Evolutionary conservation across 768 basidiomycete species (phyloP), one percentile per base, ranked within the genome.

Genomic region (Stropharia rugosoannulata): DNA sequence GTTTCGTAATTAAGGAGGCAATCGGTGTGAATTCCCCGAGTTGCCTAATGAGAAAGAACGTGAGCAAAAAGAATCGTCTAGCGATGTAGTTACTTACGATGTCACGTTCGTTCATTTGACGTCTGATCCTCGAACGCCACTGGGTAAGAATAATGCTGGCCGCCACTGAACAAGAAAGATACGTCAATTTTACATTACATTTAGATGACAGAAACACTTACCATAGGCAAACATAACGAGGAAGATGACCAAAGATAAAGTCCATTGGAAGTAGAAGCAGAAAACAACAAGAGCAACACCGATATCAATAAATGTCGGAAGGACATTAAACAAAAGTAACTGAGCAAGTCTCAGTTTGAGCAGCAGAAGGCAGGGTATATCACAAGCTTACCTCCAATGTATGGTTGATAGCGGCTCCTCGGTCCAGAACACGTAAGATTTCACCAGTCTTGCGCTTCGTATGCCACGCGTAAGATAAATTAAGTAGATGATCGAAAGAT

Each of bases 391-490:
- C 86, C 71, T 88, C 87, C 56, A 93, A 78, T 3, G 86, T 84
- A 60, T 82, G 87, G 71, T 95, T 95, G 67, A 96, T 91, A 0
- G 92, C 90, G 25, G 87, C 87, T 3, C 93, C 90, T 53, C 92
- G 84, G 60, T 90, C 88, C 19, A 93, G 77, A 45, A 94, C 90
- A 18, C 89, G 82, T 11, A 94, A 77, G 9, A 93, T 79, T 65
- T 95, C 92, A 25, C 93, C 94, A 1, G 93, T 92, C 75, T 90
- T 94, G 46, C 86, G 80, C 52, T 80, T 87, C 5, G 83, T 89
- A 66, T 89, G 93, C 81, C 88, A 93, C 4, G 87, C 81, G 59
- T 95, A 85, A 1, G 90, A 91, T 4, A 98, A 82, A 58, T 92
- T 90, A 9, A 98, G 78, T 2, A 97, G 72, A 64, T 96, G 95